These are phyloP conservation scores for Nitzschia inconspicua DNA, from an alignment of 108 stramenopile species.

Conservation along the genomic window DNA sequence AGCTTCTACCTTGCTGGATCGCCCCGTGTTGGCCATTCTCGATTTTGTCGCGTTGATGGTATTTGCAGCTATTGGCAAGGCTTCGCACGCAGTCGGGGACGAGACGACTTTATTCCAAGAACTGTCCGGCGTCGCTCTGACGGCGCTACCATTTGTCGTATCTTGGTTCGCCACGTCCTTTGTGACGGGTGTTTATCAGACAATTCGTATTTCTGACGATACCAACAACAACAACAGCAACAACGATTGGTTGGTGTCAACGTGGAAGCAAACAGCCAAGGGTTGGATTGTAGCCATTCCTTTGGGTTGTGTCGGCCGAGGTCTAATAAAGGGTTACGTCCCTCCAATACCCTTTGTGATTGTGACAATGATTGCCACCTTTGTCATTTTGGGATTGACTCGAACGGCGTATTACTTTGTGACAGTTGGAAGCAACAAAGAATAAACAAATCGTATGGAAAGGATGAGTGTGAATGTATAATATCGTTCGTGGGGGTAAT, in stretches of 20 bases:
- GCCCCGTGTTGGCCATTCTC: conserved; percentile 48
- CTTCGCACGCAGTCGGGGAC: conserved; percentile 40
- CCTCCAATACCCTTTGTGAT: conserved; percentile 60
- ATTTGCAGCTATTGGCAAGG: conserved; percentile 64
- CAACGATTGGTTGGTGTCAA: too few species aligned
- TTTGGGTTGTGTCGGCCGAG: conserved; percentile 50
- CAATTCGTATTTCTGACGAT: too few species aligned
- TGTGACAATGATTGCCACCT: conserved; percentile 64
- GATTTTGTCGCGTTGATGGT: conserved; percentile 37
- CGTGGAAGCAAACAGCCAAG: conserved; percentile 32
- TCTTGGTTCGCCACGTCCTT: conserved; percentile 50
- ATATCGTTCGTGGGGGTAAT: too few species aligned
- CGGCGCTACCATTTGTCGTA: conserved; percentile 49
- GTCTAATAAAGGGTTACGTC: conserved; percentile 60
- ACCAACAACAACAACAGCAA: too few species aligned
- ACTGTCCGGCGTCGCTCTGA: conserved; percentile 27
- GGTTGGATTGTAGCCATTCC: conserved; percentile 66
- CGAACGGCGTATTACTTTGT: conserved; percentile 7
- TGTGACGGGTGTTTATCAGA: conserved; percentile 44
- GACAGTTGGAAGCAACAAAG: too few species aligned
- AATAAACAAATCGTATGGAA: too few species aligned
- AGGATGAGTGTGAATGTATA: too few species aligned
- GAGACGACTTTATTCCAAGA: conserved; percentile 48
- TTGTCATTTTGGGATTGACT: conserved; percentile 39
- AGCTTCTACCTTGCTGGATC: conserved; percentile 44